These are phyloP conservation scores for Teunomyces panamensis DNA, from an alignment of 805 yeast species.

Conservation along the genomic window DNA sequence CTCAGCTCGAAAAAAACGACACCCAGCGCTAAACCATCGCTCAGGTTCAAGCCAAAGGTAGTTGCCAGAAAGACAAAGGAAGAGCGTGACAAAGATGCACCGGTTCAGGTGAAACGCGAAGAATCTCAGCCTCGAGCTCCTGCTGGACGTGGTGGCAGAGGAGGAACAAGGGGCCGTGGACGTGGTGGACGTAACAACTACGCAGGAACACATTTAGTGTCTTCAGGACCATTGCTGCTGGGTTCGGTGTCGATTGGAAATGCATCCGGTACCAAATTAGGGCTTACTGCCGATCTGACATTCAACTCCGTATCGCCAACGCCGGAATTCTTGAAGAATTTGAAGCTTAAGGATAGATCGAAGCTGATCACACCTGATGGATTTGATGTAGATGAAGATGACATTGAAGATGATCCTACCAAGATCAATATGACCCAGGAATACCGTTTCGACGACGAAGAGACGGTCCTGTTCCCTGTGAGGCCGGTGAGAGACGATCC, in stretches of 20 bases:
- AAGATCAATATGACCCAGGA: constrained; percentile 65
- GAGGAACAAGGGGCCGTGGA: constrained; percentile 28
- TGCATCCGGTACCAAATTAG: constrained; percentile 21
- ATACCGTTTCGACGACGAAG: constrained; percentile 50
- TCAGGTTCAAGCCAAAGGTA: constrained; percentile 81
- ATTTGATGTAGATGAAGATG: constrained; percentile 36
- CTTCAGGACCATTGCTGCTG: constrained; percentile 71
- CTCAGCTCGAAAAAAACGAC: constrained; percentile 32
- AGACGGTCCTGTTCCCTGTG: constrained; percentile 63
- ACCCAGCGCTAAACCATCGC: constrained; percentile 42
- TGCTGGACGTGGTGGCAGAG: constrained; percentile 23
- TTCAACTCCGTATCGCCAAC: constrained; percentile 34
- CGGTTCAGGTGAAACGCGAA: constrained; percentile 42
- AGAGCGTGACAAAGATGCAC: constrained; percentile 78
- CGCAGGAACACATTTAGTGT: constrained; percentile 60
- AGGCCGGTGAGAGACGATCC: constrained; percentile 56
- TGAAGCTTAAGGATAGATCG: constrained; percentile 29
- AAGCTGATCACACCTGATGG: constrained; percentile 13
- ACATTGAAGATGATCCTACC: constrained; percentile 40
- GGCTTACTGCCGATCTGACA: constrained; percentile 28
- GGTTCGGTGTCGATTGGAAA: constrained; percentile 53
- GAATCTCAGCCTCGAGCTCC: constrained; percentile 14
- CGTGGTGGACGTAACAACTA: constrained; percentile 34
- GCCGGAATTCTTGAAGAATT: constrained; percentile 39
- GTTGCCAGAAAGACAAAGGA: constrained; percentile 83